Percentiles rank a stretch among this genome's conserved stretches.
Evolutionary conservation across 2,329 filamentous ascomycete species (phyloP).

Genomic region (Diaporthe australafricana): DNA sequence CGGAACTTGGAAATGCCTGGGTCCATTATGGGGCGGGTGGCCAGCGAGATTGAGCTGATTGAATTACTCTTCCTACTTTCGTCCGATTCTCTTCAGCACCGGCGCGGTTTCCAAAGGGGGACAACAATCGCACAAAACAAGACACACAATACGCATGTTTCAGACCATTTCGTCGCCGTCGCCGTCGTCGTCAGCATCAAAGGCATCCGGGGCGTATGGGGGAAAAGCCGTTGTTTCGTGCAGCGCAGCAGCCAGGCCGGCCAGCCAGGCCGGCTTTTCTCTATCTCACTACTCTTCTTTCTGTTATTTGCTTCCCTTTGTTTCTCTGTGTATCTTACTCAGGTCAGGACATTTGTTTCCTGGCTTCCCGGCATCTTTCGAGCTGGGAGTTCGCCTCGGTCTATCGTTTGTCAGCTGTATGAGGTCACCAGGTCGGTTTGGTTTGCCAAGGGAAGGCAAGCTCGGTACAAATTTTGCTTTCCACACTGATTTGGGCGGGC

Average conservation of each 20-base stretch:
- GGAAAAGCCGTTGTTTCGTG: not conserved
- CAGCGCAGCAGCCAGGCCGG: not conserved
- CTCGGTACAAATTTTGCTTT: not conserved
- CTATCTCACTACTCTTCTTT: not conserved
- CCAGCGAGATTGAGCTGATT: not conserved
- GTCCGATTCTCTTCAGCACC: not conserved
- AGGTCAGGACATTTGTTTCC: not conserved
- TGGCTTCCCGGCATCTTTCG: not conserved
- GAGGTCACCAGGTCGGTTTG: not conserved
- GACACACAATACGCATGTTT: not conserved
- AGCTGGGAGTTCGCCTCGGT: not conserved
- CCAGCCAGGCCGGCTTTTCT: not conserved
- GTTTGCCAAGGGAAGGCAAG: not conserved
- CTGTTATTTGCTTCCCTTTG: not conserved
- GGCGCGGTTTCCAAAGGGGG: not conserved
- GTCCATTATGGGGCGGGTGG: not conserved
- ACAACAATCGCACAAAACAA: not conserved
- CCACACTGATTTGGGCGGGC: not conserved
- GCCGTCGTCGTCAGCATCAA: not conserved
- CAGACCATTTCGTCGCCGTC: not conserved
- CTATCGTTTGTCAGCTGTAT: not conserved
- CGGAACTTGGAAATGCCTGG: not conserved
- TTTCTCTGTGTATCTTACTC: constrained; percentile 15
- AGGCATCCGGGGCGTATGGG: not conserved
- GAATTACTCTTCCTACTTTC: not conserved